Evolutionary conservation across 495 filamentous ascomycete species (phyloP), one percentile per base, ranked within the genome.

Genomic region (Aspergillus coremiiformis): DNA sequence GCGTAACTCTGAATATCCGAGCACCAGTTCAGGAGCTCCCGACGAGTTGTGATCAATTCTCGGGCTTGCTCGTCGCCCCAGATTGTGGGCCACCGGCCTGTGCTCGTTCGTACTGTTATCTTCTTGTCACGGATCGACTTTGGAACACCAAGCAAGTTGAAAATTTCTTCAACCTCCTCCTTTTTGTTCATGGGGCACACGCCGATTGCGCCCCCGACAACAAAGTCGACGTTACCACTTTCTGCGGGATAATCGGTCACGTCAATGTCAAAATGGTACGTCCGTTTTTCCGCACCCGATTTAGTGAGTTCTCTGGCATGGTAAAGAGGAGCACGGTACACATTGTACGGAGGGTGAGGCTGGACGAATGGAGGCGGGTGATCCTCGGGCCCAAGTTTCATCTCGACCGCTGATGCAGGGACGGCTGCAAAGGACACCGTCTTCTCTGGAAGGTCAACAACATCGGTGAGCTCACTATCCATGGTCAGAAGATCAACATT

Each of bases 211-310:
- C 93, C 93, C 41, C 93, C 93, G 15, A 98, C 93, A 56, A 94
- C 89, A 70, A 98, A 98, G 69, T 97, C 93, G 4, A 92, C 81
- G 51, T 80, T 80, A 33, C 87, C 84, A 48, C 78, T 77, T 68
- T 92, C 89, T 22, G 82, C 84, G 0, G 93, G 93, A 59, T 98
- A 98, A 63, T 95, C 83, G 23, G 93, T 97, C 39, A 98, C 87
- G 59, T 97, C 93, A 33, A 98, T 80, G 55, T 96, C 93, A 58
- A 96, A 96, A 65, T 98, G 93, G 67, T 89, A 96, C 0, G 93
- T 98, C 39, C 91, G 77, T 77, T 97, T 97, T 73, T 92, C 86
- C 10, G 93, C 93, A n/a, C 91, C 91, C n/a, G 77, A 72, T 54
- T 82, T 84, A 1, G 93, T 98, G 51, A 98, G 69, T 66, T 96